Conservation (phyloP, 768 basidiomycete genomes). For the Suillus clintonianus region DNA sequence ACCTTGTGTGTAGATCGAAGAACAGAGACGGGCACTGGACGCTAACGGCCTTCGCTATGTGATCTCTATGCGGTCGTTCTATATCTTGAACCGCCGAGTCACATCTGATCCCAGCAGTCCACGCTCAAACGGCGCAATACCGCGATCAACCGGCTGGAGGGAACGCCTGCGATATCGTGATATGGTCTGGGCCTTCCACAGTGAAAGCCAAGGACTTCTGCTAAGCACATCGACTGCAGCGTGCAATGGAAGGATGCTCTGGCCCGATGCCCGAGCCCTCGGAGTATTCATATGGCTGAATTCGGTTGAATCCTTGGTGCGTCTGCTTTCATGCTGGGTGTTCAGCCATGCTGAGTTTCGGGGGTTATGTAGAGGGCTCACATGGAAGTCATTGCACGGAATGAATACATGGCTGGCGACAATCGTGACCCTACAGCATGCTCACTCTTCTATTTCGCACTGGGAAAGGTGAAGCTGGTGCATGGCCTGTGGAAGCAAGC, state of each 20-base stretch:
- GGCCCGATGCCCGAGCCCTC: conserved; percentile 84
- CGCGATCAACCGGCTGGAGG: conserved; percentile 56
- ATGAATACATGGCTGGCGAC: conserved; percentile 89
- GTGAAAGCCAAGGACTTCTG: conserved; percentile 88
- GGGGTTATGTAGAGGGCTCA: conserved; percentile 62
- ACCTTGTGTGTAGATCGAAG: conserved; percentile 64
- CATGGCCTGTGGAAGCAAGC: conserved; percentile 97
- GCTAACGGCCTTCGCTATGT: conserved; percentile 91
- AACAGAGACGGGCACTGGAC: conserved; percentile 89
- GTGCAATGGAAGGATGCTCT: conserved; percentile 84
- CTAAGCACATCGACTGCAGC: conserved; percentile 67
- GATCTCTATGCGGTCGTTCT: conserved; percentile 89
- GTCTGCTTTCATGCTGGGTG: conserved; percentile 23
- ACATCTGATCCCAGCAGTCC: conserved; percentile 51
- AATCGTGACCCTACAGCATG: conserved; percentile 86
- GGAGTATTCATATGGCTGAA: conserved; percentile 90
- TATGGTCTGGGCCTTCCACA: conserved; percentile 96
- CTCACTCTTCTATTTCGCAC: conserved; percentile 91
- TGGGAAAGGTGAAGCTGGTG: conserved; percentile 90
- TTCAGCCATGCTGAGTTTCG: neutral
- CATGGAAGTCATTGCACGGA: conserved; percentile 86
- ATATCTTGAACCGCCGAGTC: conserved; percentile 72
- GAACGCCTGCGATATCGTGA: conserved; percentile 89
- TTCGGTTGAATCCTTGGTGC: conserved; percentile 75
- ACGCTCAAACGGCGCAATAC: conserved; percentile 40